Evolutionary conservation across 2,329 filamentous ascomycete genomes (phyloP), one percentile per base, ranked within the genome.

Genomic region (Exserohilum rostratum): DNA sequence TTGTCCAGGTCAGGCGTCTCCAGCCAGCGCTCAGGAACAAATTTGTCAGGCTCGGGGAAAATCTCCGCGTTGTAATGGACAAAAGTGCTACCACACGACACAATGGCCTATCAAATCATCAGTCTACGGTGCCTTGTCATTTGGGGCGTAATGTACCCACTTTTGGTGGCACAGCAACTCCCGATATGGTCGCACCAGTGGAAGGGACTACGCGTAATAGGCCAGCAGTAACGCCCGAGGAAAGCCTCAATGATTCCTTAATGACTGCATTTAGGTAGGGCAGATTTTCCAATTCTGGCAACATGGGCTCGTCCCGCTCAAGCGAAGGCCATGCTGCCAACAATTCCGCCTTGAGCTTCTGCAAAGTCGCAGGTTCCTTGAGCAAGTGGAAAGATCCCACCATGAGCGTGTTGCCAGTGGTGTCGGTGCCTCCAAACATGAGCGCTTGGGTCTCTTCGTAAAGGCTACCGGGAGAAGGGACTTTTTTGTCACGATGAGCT

Each of bases 381-480:
- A 81, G 65, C 22, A 82, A 50, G 45, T 80, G 68, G 53, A 73
- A 80, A 1, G 70, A 70, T 0, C 78, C 79, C 7, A 77, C 59
- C 68, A 76, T 77, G 6, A 79, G 57, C 1, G 78, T 71, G 35
- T 76, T 77, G 0, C 73, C 79, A 5, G 75, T 73, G 0, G 79
- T 81, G 51, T 82, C 78, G 11, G 72, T 72, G 12, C 79, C 80
- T 6, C 73, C 80, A 57, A 81, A 80, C 58, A 82, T 69, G 45
- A 82, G 67, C 0, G 77, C 75, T 60, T 77, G 74, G 1, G 74
- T 75, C 67, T 82, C 80, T 15, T 81, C 77, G 39, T 75, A 77
- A 3, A 82, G 60, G 39, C 69, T 74, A 2, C 58, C 67, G 5
- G 67, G 46, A 3, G 62, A 67, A 5, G 76, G 73, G 1, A 75